These are phyloP conservation scores for Lactarius deliciosus DNA, from an alignment of 768 basidiomycete genomes.

Conservation along the genomic window DNA sequence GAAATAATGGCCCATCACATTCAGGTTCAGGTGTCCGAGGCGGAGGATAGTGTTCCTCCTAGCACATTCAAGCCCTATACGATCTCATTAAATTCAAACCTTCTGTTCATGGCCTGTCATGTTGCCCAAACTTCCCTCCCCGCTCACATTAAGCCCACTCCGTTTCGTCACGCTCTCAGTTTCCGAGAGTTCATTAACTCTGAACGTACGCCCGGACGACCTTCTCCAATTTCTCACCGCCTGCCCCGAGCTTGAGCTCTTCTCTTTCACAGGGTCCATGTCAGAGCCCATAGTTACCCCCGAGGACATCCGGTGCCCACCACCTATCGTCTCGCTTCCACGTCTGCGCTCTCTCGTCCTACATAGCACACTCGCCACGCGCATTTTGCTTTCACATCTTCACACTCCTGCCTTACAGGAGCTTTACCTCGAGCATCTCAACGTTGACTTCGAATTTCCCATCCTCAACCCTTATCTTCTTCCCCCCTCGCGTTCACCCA, in stretches of 20 bases:
- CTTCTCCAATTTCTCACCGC: slow-evolving; percentile 60
- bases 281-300: slow-evolving; percentile 42
- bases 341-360: slow-evolving; percentile 57
- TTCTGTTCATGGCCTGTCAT: slow-evolving; percentile 47
- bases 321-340: slow-evolving; percentile 53
- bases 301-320: slow-evolving; percentile 24
- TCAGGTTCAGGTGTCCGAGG: slow-evolving; percentile 1
- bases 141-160: slow-evolving; percentile 46
- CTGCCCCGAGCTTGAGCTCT: slow-evolving; percentile 60
- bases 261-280: slow-evolving; percentile 56
- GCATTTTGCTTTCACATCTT: slow-evolving; percentile 64
- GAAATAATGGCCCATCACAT: slow-evolving; percentile 18
- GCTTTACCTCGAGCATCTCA: slow-evolving; percentile 65
- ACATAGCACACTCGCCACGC: slow-evolving; percentile 58
- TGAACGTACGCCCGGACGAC: slow-evolving; percentile 46
- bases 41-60: slow-evolving; percentile 4
- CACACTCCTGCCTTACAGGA: slow-evolving; percentile 57
- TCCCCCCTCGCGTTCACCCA: slow-evolving; percentile 31
- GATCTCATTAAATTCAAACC: slow-evolving; percentile 28
- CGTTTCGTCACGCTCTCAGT: slow-evolving; percentile 59
- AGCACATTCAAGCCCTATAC: slow-evolving; percentile 25
- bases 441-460: slow-evolving; percentile 51
- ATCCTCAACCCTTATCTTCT: slow-evolving; percentile 31
- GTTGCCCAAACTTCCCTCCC: slow-evolving; percentile 50
- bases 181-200: slow-evolving; percentile 45